Evolutionary conservation across 2,329 filamentous ascomycete genomes (phyloP), one percentile per base, ranked within the genome.

Genomic region (Pseudofabraea citricarpa): DNA sequence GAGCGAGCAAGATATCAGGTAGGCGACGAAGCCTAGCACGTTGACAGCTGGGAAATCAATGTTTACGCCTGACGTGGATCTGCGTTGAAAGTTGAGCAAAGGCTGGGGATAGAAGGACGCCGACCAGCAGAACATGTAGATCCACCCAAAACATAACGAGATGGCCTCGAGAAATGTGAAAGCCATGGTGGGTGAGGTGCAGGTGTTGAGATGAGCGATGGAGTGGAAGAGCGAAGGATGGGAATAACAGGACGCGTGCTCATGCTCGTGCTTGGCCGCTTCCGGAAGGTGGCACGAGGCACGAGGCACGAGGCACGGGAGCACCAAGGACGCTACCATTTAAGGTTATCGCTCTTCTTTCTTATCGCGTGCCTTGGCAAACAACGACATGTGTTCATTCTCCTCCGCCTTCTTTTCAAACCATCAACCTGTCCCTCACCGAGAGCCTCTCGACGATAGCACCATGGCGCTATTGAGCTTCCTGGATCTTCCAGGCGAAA

Each of bases 81-180:
- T 79, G 42, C 89, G 83, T 22, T 72, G 72, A 63, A 75, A 84
- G 72, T 96, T 97, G 50, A 89, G 76, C 48, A 94, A 67, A 6
- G 86, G 81, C 62, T 97, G 93, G 2, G 91, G 90, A 64, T 97
- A 97, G 69, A 96, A 97, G 13, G 89, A 95, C 13, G 83, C 68
- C 10, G 87, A 91, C 91, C 91, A 93, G 64, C 77, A 81, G 38
- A 82, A 51, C 51, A 79, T 83, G 66, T 90, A 90, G 59, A 83
- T 67, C 85, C 86, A 90, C 64, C 86, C 86, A 55, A 87, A 78
- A 23, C 85, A 59, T 58, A 70, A 74, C 40, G 76, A 81, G 15
- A 79, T 42, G 45, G 72, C 55, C 22, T 62, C 53, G 46, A 81
- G 71, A 50, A 78, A 68, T 16, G 57, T 56, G 37, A 43, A 26